A percentile compares a stretch with the other conserved stretches of the same genome.
These are phyloP conservation scores for Pseudonitzschia pungens DNA, from an alignment of 108 stramenopile genomes.

Conservation along the genomic window DNA sequence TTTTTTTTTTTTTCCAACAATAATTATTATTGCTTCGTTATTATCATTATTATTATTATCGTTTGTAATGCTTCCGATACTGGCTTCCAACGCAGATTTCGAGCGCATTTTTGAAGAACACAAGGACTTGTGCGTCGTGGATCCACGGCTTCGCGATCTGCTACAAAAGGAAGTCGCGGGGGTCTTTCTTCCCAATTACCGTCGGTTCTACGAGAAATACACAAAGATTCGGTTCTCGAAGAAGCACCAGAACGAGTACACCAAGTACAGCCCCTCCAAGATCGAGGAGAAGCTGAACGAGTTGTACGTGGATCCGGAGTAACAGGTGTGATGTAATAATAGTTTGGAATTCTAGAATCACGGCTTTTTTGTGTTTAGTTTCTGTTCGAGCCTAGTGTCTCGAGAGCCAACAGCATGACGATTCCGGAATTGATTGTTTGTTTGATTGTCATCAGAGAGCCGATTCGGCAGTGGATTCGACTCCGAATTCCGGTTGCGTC, in stretches of 20 bases:
- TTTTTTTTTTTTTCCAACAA: neutral
- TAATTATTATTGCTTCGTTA: constrained; percentile 1
- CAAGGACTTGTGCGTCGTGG: constrained; percentile 65
- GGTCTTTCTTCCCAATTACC: constrained; percentile 72
- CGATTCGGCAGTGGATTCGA: no score
- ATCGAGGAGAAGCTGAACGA: constrained; percentile 51
- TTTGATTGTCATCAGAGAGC: no score
- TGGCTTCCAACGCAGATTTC: constrained; percentile 61
- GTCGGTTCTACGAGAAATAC: constrained; percentile 76
- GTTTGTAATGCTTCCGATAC: no score
- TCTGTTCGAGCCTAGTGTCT: no score
- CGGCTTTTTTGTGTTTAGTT: no score
- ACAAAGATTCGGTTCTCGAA: constrained; percentile 80
- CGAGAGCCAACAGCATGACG: no score
- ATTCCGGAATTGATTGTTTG: no score
- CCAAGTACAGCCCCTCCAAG: constrained; percentile 74
- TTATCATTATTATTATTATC: no score
- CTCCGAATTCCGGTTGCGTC: no score
- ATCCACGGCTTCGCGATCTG: constrained; percentile 58
- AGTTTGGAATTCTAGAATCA: no score
- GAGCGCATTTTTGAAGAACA: constrained; percentile 68
- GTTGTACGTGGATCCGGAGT: constrained; percentile 46
- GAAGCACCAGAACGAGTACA: constrained; percentile 82
- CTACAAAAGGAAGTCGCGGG: constrained; percentile 62
- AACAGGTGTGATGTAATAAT: neutral